phyloP scores from a whole-genome alignment of 441 rosid genomes.

The Populus hybrid region DNA sequence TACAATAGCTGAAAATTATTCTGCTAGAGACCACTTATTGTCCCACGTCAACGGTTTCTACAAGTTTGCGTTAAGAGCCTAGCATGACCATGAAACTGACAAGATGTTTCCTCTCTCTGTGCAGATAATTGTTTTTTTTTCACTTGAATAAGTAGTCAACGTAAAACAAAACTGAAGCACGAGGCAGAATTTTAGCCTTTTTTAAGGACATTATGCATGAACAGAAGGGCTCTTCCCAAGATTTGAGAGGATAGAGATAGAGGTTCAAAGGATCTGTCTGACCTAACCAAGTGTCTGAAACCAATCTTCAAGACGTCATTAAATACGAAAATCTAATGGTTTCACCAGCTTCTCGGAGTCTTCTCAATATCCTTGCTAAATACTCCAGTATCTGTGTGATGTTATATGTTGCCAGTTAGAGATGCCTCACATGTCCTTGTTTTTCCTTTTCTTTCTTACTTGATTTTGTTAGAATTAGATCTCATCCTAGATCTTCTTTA shows the following conservation, averaged over 20 bases:
- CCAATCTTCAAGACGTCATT: conserved; percentile 40
- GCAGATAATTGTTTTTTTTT: conserved; percentile 6
- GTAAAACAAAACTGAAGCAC: conserved; percentile 35
- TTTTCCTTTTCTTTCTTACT: not conserved
- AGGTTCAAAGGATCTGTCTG: conserved; percentile 35
- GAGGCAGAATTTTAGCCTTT: conserved; percentile 46
- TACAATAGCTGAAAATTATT: conserved; percentile 24
- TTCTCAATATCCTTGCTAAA: conserved; percentile 45
- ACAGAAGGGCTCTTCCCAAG: conserved; percentile 25
- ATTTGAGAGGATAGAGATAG: conserved; percentile 30
- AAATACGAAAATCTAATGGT: conserved; percentile 23
- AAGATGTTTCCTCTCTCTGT: conserved; percentile 35
- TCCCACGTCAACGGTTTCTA: conserved; percentile 32
- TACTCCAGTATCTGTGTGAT: conserved; percentile 36
- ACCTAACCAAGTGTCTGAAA: conserved; percentile 32
- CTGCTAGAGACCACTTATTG: conserved; percentile 26
- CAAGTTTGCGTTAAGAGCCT: not conserved
- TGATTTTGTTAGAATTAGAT: conserved; percentile 23
- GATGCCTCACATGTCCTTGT: conserved; percentile 28
- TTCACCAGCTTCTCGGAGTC: conserved; percentile 29
- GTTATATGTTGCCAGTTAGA: conserved; percentile 23
- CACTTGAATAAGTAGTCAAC: conserved; percentile 5
- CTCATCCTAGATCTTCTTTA: conserved; percentile 47
- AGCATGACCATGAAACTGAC: conserved; percentile 28
- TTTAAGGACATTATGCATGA: conserved; percentile 42